These are phyloP conservation scores for Bipolaris victoriae DNA, from an alignment of 2,329 filamentous ascomycete genomes.

Conservation along the genomic window DNA sequence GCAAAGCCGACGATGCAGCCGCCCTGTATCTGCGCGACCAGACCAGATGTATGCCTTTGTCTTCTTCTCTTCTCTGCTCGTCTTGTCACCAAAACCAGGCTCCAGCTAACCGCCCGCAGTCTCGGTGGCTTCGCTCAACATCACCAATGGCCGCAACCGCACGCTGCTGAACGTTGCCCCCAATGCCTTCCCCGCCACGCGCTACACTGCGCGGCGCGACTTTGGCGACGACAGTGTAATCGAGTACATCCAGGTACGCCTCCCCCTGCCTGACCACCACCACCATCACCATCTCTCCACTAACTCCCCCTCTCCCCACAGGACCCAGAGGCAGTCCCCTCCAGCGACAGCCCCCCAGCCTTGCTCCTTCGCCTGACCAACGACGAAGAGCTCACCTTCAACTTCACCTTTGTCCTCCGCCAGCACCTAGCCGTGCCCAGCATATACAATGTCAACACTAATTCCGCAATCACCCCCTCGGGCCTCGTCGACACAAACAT, in stretches of 20 bases:
- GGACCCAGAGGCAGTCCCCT: slow-evolving; percentile 71
- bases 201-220: slow-evolving; percentile 75
- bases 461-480: slow-evolving; percentile 54
- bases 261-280: neutral
- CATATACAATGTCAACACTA: slow-evolving; percentile 50
- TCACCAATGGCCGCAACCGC: slow-evolving; percentile 80
- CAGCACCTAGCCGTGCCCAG: slow-evolving; percentile 56
- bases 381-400: slow-evolving; percentile 91
- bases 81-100: neutral
- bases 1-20: slow-evolving; percentile 78
- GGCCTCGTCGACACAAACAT: slow-evolving; percentile 72
- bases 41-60: slow-evolving; percentile 72
- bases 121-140: slow-evolving; percentile 80
- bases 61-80: neutral
- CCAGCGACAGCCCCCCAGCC: slow-evolving; percentile 59
- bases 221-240: slow-evolving; percentile 75
- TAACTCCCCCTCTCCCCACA: slow-evolving; percentile 47
- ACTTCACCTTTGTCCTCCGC: slow-evolving; percentile 84
- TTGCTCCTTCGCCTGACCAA: slow-evolving; percentile 88
- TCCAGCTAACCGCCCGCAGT: slow-evolving; percentile 62
- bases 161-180: slow-evolving; percentile 78
- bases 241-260: slow-evolving; percentile 79
- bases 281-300: slow-evolving; percentile 1
- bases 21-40: slow-evolving; percentile 88
- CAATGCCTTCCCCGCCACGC: slow-evolving; percentile 85